These are phyloP conservation scores for Auriculariales sp. DNA, from an alignment of 768 basidiomycete species.

Conservation along the genomic window DNA sequence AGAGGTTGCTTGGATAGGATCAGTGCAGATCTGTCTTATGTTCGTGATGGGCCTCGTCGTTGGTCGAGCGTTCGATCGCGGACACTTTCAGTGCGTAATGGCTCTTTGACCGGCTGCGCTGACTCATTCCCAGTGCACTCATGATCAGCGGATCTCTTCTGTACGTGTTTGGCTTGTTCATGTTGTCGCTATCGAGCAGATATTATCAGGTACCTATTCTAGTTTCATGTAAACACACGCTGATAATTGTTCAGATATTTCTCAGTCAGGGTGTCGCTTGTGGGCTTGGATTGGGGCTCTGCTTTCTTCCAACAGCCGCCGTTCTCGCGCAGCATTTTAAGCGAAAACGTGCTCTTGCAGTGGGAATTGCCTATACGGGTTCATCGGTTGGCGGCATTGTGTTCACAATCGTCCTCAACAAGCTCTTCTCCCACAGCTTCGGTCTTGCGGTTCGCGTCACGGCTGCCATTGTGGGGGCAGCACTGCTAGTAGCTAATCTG, in stretches of 20 bases:
- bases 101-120: too few relatives aligned
- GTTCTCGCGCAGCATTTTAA: conserved; percentile 53
- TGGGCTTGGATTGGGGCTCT: conserved; percentile 13
- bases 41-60: too few relatives aligned
- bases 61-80: too few relatives aligned
- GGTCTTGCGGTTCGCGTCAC: conserved; percentile 13
- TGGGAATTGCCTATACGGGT: conserved; percentile 60
- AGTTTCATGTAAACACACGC: too few relatives aligned
- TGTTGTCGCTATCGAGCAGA: conserved; percentile 22
- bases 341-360: conserved; percentile 52
- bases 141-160: conserved; percentile 14
- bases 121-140: conserved; percentile 13
- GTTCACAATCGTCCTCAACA: conserved; percentile 22
- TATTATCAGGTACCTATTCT: too few relatives aligned
- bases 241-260: conserved; percentile 5
- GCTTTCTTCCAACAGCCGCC: conserved; percentile 36
- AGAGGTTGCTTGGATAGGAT: too few relatives aligned
- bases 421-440: conserved; percentile 12
- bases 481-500: conserved; percentile 11
- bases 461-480: conserved; percentile 13
- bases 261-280: conserved; percentile 13
- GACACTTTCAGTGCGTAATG: too few relatives aligned
- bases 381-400: conserved; percentile 36
- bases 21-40: too few relatives aligned
- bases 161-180: conserved; percentile 19